Base-by-base conservation (phyloP, 306 rosid genomes). In the Lotus japonicus region DNA sequence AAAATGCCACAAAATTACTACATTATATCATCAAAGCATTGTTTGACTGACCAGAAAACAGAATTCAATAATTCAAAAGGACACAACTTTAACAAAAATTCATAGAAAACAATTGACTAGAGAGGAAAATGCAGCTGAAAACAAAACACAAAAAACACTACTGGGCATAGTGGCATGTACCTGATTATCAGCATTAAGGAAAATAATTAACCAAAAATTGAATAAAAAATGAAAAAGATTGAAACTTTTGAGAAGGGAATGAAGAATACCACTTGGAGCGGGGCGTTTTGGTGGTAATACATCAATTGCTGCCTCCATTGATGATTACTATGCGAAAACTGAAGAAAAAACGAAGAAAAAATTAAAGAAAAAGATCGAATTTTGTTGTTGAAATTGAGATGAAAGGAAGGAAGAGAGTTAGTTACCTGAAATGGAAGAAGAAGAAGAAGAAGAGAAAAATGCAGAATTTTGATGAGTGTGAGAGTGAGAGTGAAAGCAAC, bases 231-330 rank as follows among this genome's bases (percentile, higher is more conserved):
- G 46, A 7, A 0, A 6, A 31, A 2, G 36, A 31, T 31, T 0
- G 9, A 21, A 10, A 5, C 11, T n/a, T 14, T 18, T 26, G 39
- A 39, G 51, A 64, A 33, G 33, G 54, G 59, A 46, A 43, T 11
- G 51, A 36, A 11, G 21, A 64, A 44, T 75, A 80, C 78, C 78
- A 2, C 0, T 16, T 12, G 84, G 58, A 42, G 19, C 0, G 10
- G 50, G 36, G 23, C 80, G 77, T 54, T 82, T 63, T 28, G 75
- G 75, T 31, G 76, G 66, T 10, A 60, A 56, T 4, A 53, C 28
- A 26, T 72, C 79, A 58, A 65, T 54, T 8, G 81, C 36, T 1
- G 83, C 16, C 17, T 81, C 84, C 95, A 88, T 88, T 49, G 60
- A 43, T 62, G 45, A 10, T 21, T 1, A n/a, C 48, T 21, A 31